Conservation (phyloP, 306 rosid species). For the Prunus mongolica region DNA sequence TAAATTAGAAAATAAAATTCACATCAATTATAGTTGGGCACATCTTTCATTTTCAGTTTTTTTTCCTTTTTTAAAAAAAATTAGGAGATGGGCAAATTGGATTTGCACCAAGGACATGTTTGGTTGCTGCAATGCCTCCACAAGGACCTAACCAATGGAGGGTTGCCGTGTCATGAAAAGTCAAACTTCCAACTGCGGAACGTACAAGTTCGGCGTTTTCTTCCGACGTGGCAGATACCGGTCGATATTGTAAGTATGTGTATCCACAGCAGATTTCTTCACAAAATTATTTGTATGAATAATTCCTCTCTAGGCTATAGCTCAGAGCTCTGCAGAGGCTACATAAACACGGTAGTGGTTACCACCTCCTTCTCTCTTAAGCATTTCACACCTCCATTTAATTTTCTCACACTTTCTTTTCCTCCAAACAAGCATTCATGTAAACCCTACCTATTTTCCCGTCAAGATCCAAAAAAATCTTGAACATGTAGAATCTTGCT, state of each 20-base stretch:
- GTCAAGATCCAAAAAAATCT: neutral
- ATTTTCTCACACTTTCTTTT: constrained; percentile 13
- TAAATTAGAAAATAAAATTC: too few species aligned
- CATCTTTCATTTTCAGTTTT: neutral
- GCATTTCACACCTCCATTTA: constrained; percentile 1
- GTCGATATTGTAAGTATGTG: neutral
- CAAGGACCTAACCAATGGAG: neutral
- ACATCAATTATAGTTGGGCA: too few species aligned
- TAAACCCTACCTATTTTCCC: constrained; percentile 7
- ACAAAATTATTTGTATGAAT: neutral
- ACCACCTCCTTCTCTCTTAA: neutral
- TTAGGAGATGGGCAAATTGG: neutral
- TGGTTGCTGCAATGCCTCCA: neutral
- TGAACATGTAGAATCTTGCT: neutral
- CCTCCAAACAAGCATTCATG: constrained; percentile 6
- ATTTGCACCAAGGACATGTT: neutral
- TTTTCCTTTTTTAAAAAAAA: neutral
- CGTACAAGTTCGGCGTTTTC: neutral
- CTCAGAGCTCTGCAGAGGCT: neutral
- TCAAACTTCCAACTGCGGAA: neutral
- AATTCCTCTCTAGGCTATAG: neutral
- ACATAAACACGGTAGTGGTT: neutral
- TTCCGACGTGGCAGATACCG: neutral
- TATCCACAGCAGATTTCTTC: neutral
- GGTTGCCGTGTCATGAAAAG: neutral